Conservation (phyloP, 768 basidiomycete species). For the Boletus vinaceobasis region DNA sequence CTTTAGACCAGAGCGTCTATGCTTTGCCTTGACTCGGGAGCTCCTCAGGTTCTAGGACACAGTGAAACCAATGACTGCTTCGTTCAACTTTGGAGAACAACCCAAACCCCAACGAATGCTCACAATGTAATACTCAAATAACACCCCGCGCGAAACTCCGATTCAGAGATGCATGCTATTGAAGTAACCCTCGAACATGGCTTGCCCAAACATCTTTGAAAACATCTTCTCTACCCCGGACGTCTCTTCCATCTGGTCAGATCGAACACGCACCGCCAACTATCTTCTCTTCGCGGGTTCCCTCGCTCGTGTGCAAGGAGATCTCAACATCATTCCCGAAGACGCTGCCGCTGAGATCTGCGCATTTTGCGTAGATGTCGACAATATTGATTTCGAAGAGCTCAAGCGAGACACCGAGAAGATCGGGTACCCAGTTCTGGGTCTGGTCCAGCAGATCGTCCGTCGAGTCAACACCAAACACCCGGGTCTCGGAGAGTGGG, state of each 20-base stretch:
- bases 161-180: too few relatives aligned
- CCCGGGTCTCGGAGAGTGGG: slow-evolving; percentile 43
- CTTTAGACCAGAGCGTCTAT: too few relatives aligned
- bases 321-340: slow-evolving; percentile 37
- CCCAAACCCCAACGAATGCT: too few relatives aligned
- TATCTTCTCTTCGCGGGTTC: slow-evolving; percentile 32
- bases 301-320: slow-evolving; percentile 38
- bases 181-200: background rate
- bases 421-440: slow-evolving; percentile 46
- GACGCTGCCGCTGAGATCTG: slow-evolving; percentile 36
- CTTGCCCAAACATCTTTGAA: slow-evolving; percentile 31
- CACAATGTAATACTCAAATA: too few relatives aligned
- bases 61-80: too few relatives aligned
- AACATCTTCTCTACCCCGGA: slow-evolving; percentile 39
- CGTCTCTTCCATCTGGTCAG: slow-evolving; percentile 41
- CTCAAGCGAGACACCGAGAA: slow-evolving; percentile 37
- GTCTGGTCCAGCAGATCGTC: slow-evolving; percentile 44
- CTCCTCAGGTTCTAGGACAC: too few relatives aligned
- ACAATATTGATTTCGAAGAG: slow-evolving; percentile 37
- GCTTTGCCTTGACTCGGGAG: too few relatives aligned
- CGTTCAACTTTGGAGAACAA: too few relatives aligned
- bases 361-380: slow-evolving; percentile 32
- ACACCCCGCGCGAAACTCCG: too few relatives aligned
- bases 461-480: slow-evolving; percentile 21
- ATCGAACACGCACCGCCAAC: slow-evolving; percentile 21